Evolutionary conservation across 306 rosid genomes (phyloP), one percentile per base, ranked within the genome.

Genomic region (Betula pendula): DNA sequence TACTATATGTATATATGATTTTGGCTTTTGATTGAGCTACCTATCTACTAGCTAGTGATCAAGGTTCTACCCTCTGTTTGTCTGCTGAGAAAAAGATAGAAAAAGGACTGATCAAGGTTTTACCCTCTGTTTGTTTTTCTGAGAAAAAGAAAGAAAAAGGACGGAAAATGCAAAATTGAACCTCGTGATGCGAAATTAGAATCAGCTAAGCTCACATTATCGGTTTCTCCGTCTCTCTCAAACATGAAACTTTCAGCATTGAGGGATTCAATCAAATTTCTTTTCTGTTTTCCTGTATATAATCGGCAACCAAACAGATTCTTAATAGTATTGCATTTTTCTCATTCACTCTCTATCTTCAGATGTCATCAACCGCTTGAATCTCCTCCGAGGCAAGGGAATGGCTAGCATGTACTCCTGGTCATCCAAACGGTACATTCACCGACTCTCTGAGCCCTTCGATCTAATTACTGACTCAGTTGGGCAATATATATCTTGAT

Each of bases 371-470:
- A 80, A 84, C 78, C 97, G 99, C 53, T 79, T 95, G 76, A 91
- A 90, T 78, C 70, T 78, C 53, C 97, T 92, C 51, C 90, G 99
- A 11, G 99, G 99, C 19, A 88, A 92, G 33, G 91, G 85, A 48
- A 92, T 95, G 92, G 85, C 97, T n/a, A 67, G 50, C 43, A 53
- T 91, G 85, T 95, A 92, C 71, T 92, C 99, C 20, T 95, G 99
- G 99, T 95, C 99, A 6, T 86, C 97, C 0, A 95, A 95, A 86
- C 88, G 99, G 99, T 95, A 67, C 2, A 65, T 59, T 80, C 44
- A 25, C 47, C 6, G 6, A 38, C 24, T 12, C 24, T 19, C 35
- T 3, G 13, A 25, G 47, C 53, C 6, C 1, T 22, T 15, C 6
- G 63, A 27, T 79, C 24, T 1, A 1, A 15, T 50, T 45, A 12